Evolutionary conservation across 495 filamentous ascomycete species (phyloP).

Genomic region (Annulohypoxylon stygium): DNA sequence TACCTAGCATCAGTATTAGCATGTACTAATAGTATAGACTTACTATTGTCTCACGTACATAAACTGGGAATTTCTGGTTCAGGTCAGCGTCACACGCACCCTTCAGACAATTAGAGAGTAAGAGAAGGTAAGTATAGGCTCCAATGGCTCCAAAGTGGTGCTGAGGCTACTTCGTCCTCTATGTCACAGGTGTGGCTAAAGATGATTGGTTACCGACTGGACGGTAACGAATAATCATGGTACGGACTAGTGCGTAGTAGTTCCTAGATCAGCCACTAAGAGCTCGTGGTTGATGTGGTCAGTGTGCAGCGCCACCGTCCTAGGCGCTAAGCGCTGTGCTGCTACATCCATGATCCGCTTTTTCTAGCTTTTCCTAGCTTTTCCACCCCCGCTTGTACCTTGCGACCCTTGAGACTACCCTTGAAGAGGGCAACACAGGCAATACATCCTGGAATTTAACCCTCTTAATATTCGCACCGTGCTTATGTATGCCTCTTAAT

Average conservation of each 20-base stretch:
- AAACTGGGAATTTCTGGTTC: slow-evolving; percentile 15
- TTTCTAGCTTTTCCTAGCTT: background rate
- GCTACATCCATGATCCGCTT: slow-evolving; percentile 26
- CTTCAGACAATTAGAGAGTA: slow-evolving; percentile 11
- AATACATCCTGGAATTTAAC: background rate
- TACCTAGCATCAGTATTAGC: background rate
- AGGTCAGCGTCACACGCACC: slow-evolving; percentile 37
- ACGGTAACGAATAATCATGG: slow-evolving; percentile 33
- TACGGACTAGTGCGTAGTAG: slow-evolving; percentile 23
- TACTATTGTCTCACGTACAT: slow-evolving; percentile 7
- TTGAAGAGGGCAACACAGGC: background rate
- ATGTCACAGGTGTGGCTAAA: slow-evolving; percentile 31
- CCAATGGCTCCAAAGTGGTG: slow-evolving; percentile 33
- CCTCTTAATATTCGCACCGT: slow-evolving; percentile 36
- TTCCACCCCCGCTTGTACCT: slow-evolving; percentile 27
- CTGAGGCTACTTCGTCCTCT: slow-evolving; percentile 41
- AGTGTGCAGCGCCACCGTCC: slow-evolving; percentile 43
- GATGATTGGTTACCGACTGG: slow-evolving; percentile 47
- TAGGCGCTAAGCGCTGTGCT: slow-evolving; percentile 47
- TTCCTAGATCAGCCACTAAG: slow-evolving; percentile 35
- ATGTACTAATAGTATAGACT: slow-evolving; percentile 1
- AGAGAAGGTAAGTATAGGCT: slow-evolving; percentile 31
- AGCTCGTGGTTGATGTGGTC: slow-evolving; percentile 25
- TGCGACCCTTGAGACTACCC: slow-evolving; percentile 12
- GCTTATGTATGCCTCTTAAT: slow-evolving; percentile 14